These are phyloP conservation scores for Prunus armeniaca DNA, from an alignment of 306 rosid genomes.

Conservation along the genomic window DNA sequence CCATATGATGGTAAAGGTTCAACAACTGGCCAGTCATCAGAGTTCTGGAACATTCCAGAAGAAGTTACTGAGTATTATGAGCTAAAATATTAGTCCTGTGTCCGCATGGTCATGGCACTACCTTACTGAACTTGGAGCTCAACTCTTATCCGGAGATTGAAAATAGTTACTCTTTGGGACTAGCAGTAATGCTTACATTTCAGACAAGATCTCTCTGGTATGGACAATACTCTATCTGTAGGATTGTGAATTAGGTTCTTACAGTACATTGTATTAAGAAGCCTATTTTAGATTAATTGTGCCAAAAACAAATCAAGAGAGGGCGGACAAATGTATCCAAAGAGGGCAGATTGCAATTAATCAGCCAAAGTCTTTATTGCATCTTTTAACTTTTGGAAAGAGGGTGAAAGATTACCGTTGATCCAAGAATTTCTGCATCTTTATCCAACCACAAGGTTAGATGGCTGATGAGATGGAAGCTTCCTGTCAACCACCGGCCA, in stretches of 20 bases:
- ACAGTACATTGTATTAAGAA: not conserved
- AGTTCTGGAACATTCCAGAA: constrained; percentile 43
- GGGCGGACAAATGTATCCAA: not conserved
- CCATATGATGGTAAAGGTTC: constrained; percentile 90
- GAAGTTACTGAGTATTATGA: constrained; percentile 18
- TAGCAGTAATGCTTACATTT: not conserved
- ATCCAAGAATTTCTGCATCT: constrained; percentile 74
- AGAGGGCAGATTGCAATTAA: not conserved
- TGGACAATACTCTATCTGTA: not conserved
- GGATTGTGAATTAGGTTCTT: not conserved
- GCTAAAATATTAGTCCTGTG: constrained; percentile 19
- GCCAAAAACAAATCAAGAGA: not conserved
- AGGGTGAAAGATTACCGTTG: constrained; percentile 43
- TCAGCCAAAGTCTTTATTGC: not conserved
- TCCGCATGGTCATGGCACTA: constrained; percentile 7
- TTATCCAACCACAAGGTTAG: constrained; percentile 67
- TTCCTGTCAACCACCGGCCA: constrained; percentile 83
- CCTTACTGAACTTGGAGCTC: not conserved
- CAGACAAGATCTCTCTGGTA: not conserved
- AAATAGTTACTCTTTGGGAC: constrained; percentile 5
- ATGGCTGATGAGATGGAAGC: constrained; percentile 87
- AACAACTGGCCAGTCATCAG: constrained; percentile 68
- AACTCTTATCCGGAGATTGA: not conserved
- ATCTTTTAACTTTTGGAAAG: not conserved
- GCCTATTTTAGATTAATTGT: not conserved